Evolutionary conservation across 345 rosid species (phyloP).

Genomic region (Melaleuca alternifolia): DNA sequence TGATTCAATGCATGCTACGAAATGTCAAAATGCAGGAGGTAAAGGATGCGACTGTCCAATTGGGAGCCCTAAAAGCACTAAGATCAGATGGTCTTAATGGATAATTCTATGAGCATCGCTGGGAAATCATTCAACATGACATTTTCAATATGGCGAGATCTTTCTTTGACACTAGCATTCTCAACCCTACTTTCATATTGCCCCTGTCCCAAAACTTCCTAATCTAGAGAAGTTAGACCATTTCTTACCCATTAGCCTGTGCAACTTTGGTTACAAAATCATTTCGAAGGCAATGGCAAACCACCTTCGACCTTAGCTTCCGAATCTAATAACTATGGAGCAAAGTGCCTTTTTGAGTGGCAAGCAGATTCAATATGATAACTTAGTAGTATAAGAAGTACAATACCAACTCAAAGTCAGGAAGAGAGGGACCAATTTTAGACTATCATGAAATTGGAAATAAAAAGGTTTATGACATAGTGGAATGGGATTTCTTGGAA

Average conservation of each 20-base stretch:
- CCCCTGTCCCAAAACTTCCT: neutral
- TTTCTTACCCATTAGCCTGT: neutral
- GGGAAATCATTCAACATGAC: neutral
- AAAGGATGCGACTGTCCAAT: neutral
- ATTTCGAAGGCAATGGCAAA: neutral
- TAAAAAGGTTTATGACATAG: fast-evolving
- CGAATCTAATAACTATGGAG: neutral
- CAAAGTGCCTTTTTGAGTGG: neutral
- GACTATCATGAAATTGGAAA: neutral
- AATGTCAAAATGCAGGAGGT: neutral
- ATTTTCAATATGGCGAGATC: neutral
- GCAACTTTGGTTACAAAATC: neutral
- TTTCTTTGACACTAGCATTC: neutral
- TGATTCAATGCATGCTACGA: neutral
- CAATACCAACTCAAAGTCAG: neutral
- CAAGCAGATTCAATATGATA: neutral
- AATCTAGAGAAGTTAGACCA: neutral
- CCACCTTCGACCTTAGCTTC: neutral
- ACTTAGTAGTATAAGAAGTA: neutral
- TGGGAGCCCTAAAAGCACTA: neutral
- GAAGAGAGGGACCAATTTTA: neutral
- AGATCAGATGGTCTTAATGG: neutral
- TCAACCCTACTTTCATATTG: neutral
- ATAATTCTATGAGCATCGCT: neutral
- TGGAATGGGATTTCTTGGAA: neutral